phyloP scores from a whole-genome alignment of 2,329 filamentous ascomycete species.

The Alternaria rosae region DNA sequence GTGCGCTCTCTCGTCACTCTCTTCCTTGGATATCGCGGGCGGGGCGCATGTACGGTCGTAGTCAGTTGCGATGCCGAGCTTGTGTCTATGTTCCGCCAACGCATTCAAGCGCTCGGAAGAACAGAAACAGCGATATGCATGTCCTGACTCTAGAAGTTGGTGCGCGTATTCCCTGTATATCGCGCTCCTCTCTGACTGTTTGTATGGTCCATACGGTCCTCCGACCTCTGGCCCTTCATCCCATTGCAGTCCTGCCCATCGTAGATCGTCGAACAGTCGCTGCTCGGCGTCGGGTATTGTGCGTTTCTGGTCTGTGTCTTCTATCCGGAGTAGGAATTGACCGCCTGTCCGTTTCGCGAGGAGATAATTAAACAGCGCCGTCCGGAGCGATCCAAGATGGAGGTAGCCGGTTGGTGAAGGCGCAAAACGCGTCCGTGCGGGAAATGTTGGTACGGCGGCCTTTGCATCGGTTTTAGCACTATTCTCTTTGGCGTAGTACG shows the following conservation, averaged over 20 bases:
- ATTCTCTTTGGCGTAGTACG: constrained; percentile 2
- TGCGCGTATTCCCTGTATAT: constrained; percentile 77
- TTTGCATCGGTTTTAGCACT: constrained; percentile 8
- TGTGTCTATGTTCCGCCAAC: constrained; percentile 69
- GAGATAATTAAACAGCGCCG: constrained; percentile 94
- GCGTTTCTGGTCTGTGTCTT: constrained; percentile 93
- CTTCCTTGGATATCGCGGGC: constrained; percentile 62
- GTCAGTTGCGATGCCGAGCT: constrained; percentile 64
- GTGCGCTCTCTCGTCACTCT: constrained; percentile 74
- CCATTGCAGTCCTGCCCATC: constrained; percentile 90
- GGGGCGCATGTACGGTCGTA: constrained; percentile 78
- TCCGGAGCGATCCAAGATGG: constrained; percentile 89
- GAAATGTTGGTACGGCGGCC: constrained; percentile 35
- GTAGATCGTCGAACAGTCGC: constrained; percentile 77
- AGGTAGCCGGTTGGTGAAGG: constrained; percentile 94
- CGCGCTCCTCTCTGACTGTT: constrained; percentile 79
- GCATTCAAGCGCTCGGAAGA: constrained; percentile 72
- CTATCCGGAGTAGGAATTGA: constrained; percentile 88
- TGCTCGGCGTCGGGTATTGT: constrained; percentile 81
- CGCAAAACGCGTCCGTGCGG: constrained; percentile 80
- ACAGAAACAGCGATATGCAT: constrained; percentile 96
- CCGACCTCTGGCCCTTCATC: constrained; percentile 89
- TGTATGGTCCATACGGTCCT: constrained; percentile 85
- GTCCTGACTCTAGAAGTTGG: constrained; percentile 71
- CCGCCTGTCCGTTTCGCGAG: constrained; percentile 87